Evolutionary conservation across 2,329 filamentous ascomycete species (phyloP), one percentile per base, ranked within the genome.

Genomic region (Cercospora sp.): DNA sequence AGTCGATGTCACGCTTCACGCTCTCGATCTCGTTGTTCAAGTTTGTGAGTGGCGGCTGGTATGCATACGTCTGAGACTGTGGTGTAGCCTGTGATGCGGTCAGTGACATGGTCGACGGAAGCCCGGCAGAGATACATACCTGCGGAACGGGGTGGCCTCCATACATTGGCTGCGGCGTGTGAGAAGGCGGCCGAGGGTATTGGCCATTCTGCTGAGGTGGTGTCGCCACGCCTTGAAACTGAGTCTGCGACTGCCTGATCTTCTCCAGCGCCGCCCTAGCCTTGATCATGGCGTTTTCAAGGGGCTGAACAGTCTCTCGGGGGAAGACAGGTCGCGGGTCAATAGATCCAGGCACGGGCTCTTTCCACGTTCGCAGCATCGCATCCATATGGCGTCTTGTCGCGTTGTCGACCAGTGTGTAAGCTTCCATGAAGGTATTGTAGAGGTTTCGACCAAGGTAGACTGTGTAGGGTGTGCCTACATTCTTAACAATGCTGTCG

Each of bases 401-500:
- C 68, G 86, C 86, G 70, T 87, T 87, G 75, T 97, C 93, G 70
- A 98, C 94, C 68, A 96, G 87, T 3, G 91, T 91, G 78, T 98
- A 99, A 42, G 95, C 92, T 75, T 96, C 92, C 93, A 98, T 97
- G 78, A 97, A 99, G 4, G 93, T 98, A 74, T 90, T 88, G 81
- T 94, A 98, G 45, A 99, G 87, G 76, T 94, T 94, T 48, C 92
- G 90, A 63, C 94, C 93, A 72, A 99, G 91, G 79, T 97, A 98
- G 12, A 98, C 86, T 0, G 94, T 98, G 80, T 99, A 99, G 7
- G 95, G 95, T 0, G 94, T 97, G 69, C 95, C 95, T 70, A 99
- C 93, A 83, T 99, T 98, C 81, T 99, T 99, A 78, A 96, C 94
- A 69, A 99, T 94, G 16, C 94, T 98, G 81, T 99, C 95, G 77